Conservation (phyloP, 768 basidiomycete genomes). For the Suillus plorans region DNA sequence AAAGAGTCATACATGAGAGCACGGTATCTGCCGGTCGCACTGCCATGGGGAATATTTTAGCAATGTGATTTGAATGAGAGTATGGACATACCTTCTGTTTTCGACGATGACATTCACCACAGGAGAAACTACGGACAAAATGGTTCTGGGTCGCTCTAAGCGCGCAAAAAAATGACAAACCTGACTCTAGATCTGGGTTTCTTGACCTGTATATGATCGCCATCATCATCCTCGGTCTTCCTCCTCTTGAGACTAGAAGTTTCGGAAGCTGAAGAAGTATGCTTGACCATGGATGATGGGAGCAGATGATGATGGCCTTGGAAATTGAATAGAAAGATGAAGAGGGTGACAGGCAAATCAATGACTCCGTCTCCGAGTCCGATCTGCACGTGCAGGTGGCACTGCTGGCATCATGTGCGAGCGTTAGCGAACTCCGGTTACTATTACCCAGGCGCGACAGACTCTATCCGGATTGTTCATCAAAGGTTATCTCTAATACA, state of each 20-base stretch:
- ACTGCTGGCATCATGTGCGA: slow-evolving; percentile 3
- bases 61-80: slow-evolving; percentile 15
- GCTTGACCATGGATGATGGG: slow-evolving; percentile 28
- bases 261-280: slow-evolving; percentile 22
- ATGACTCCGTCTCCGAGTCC: slow-evolving; percentile 14
- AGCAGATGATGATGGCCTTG: slow-evolving; percentile 13
- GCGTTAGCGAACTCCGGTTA: background rate
- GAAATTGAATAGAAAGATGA: slow-evolving; percentile 33
- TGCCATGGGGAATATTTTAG: slow-evolving; percentile 31
- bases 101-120: slow-evolving; percentile 84
- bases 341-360: slow-evolving; percentile 3
- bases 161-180: slow-evolving; percentile 36
- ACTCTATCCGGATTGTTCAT: background rate
- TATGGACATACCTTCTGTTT: slow-evolving; percentile 70
- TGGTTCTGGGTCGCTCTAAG: slow-evolving; percentile 7
- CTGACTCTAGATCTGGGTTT: slow-evolving; percentile 75
- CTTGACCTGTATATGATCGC: slow-evolving; percentile 47
- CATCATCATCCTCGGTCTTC: slow-evolving; percentile 63
- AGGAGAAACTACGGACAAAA: slow-evolving; percentile 60
- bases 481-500: background rate
- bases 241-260: slow-evolving; percentile 52
- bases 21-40: slow-evolving; percentile 86
- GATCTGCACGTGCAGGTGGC: slow-evolving; percentile 26
- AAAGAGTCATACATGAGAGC: slow-evolving; percentile 64
- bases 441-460: background rate